phyloP scores from a whole-genome alignment of 2,329 filamentous ascomycete genomes.

The Chrysoporthe puriensis region DNA sequence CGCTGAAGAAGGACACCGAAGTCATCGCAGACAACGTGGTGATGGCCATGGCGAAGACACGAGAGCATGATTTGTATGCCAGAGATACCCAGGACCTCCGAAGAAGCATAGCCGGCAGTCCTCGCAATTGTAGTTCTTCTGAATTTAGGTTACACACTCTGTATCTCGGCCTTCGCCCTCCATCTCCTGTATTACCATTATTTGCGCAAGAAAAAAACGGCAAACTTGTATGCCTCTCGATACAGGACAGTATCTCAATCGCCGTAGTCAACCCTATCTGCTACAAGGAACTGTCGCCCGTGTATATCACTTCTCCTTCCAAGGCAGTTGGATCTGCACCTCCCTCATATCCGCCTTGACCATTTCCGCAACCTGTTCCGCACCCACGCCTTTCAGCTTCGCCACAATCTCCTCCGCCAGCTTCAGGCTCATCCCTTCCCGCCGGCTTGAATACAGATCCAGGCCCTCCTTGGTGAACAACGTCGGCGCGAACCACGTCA shows the following conservation, averaged over 20 bases:
- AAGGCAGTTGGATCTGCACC: constrained; percentile 57
- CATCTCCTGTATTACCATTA: not conserved
- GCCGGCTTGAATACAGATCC: constrained; percentile 73
- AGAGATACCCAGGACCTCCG: constrained; percentile 17
- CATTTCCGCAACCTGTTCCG: constrained; percentile 58
- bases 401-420: constrained; percentile 60
- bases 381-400: constrained; percentile 56
- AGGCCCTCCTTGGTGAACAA: constrained; percentile 82
- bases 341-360: constrained; percentile 52
- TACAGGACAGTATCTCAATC: not conserved
- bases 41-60: not conserved
- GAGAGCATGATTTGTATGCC: not conserved
- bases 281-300: not conserved
- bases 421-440: constrained; percentile 60
- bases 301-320: constrained; percentile 41
- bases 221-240: not conserved
- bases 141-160: not conserved
- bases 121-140: not conserved
- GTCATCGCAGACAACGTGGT: not conserved
- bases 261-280: not conserved
- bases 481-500: constrained; percentile 84
- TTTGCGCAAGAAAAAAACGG: not conserved
- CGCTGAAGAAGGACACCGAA: not conserved
- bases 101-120: not conserved
- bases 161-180: not conserved